Evolutionary conservation across 1,284 basidiomycete species (phyloP).

Genomic region (Puccinia coronata): DNA sequence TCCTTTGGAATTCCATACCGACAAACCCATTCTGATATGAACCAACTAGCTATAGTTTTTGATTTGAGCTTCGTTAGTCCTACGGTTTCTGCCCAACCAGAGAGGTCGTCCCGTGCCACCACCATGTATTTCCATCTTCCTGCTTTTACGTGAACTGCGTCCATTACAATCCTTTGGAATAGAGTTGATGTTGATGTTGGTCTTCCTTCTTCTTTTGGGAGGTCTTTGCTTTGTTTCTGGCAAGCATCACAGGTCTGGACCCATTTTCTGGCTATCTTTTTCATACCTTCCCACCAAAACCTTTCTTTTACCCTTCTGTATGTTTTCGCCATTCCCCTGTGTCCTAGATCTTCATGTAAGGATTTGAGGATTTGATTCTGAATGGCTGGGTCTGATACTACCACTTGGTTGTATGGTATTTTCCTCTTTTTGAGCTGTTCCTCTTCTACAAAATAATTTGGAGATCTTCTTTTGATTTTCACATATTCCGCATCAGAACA

Average conservation of each 20-base stretch:
- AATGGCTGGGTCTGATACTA: neutral
- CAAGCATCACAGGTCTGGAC: neutral
- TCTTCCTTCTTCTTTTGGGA: constrained; percentile 11
- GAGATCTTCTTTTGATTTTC: neutral
- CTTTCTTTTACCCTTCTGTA: constrained; percentile 4
- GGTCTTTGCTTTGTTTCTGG: neutral
- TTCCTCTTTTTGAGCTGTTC: neutral
- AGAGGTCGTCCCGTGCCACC: constrained; percentile 25
- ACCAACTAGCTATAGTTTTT: constrained; percentile 25
- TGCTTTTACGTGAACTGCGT: constrained; percentile 21
- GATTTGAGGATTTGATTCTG: neutral
- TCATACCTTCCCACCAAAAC: constrained; percentile 22
- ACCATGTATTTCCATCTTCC: constrained; percentile 17
- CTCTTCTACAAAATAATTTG: neutral
- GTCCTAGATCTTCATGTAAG: constrained; percentile 18
- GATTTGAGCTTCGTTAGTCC: constrained; percentile 4
- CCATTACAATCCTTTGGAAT: constrained; percentile 7
- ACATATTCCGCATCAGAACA: neutral
- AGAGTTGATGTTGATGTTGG: neutral
- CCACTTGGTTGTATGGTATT: neutral
- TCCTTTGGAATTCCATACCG: constrained; percentile 36
- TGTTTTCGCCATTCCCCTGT: neutral
- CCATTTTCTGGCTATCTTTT: constrained; percentile 2
- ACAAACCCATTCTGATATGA: constrained; percentile 30
- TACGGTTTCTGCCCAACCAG: constrained; percentile 5